These are phyloP conservation scores for Pseudocercospora fijiensis DNA, from an alignment of 2,329 filamentous ascomycete species.

Conservation along the genomic window DNA sequence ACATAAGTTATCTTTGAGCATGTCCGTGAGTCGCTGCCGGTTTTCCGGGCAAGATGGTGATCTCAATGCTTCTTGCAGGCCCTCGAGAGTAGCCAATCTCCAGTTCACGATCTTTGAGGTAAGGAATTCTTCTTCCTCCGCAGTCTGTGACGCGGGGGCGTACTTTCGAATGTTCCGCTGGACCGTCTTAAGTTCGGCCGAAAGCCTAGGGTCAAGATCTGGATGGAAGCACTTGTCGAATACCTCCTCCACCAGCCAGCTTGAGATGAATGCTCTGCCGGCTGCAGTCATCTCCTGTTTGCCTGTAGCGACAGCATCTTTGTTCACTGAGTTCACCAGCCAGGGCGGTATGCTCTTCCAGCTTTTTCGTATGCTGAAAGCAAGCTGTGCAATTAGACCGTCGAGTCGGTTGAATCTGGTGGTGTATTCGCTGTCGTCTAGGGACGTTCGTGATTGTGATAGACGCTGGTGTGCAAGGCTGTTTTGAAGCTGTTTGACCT, in stretches of 20 bases:
- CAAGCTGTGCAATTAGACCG: slow-evolving; percentile 88
- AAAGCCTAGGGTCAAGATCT: slow-evolving; percentile 72
- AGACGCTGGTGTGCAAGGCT: slow-evolving; percentile 95
- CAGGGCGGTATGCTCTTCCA: slow-evolving; percentile 81
- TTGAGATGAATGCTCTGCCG: slow-evolving; percentile 81
- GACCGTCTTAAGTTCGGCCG: slow-evolving; percentile 76
- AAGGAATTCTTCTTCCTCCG: slow-evolving; percentile 86
- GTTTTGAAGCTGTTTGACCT: slow-evolving; percentile 93
- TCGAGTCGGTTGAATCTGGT: slow-evolving; percentile 88
- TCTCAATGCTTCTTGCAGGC: slow-evolving; percentile 69
- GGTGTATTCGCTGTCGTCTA: slow-evolving; percentile 92
- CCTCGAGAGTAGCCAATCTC: slow-evolving; percentile 90
- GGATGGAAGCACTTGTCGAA: slow-evolving; percentile 94
- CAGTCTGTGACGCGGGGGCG: slow-evolving; percentile 69
- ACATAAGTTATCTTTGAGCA: slow-evolving; percentile 67
- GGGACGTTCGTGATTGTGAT: slow-evolving; percentile 86
- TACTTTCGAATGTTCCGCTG: slow-evolving; percentile 83
- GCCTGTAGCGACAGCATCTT: slow-evolving; percentile 79
- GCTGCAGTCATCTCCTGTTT: slow-evolving; percentile 98
- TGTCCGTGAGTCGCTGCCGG: slow-evolving; percentile 56
- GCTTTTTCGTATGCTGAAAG: slow-evolving; percentile 94
- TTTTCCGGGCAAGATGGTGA: slow-evolving; percentile 65
- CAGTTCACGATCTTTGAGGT: slow-evolving; percentile 86
- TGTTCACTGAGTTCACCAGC: slow-evolving; percentile 76
- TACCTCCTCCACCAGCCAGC: slow-evolving; percentile 87